These are phyloP conservation scores for Vaccinium darrowii DNA, from an alignment of 148 eudicot species.

Conservation along the genomic window DNA sequence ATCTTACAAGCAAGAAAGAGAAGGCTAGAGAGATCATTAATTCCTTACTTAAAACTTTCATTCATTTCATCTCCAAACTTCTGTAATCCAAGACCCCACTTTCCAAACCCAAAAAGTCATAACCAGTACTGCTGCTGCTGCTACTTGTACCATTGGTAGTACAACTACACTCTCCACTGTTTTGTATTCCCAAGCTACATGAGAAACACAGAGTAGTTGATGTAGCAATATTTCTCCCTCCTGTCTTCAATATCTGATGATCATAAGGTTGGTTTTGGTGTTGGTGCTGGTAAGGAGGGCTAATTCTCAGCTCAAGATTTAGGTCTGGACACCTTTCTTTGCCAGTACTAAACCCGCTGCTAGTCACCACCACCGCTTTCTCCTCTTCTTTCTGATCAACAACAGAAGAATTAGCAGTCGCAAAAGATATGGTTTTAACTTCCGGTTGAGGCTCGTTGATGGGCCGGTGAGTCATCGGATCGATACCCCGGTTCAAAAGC, in stretches of 20 bases:
- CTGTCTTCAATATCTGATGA: conserved; percentile 32
- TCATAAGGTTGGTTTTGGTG: conserved; percentile 6
- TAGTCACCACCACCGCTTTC: not conserved
- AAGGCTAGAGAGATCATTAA: conserved; percentile 18
- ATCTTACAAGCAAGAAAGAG: conserved; percentile 27
- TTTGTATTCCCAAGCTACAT: conserved; percentile 64
- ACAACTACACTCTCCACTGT: conserved; percentile 63
- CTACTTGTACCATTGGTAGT: conserved; percentile 27
- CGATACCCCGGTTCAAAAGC: conserved; percentile 81
- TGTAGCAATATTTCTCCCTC: conserved; percentile 13
- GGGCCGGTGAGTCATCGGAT: conserved; percentile 72
- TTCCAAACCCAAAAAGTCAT: conserved; percentile 78
- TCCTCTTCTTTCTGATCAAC: conserved; percentile 23
- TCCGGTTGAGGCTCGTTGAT: conserved; percentile 36
- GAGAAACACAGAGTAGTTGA: conserved; percentile 43
- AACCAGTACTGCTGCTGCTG: conserved; percentile 36
- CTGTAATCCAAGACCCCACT: conserved; percentile 62
- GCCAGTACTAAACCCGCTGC: not conserved
- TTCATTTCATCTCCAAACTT: conserved; percentile 78
- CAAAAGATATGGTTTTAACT: conserved; percentile 49
- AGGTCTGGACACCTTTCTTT: conserved; percentile 63
- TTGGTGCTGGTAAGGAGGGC: conserved; percentile 50
- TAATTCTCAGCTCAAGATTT: conserved; percentile 77
- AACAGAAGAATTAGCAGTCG: conserved; percentile 13
- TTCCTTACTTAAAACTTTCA: not conserved